These are phyloP conservation scores for Phoenix dactylifera DNA, from an alignment of 176 grass and related monocot species.

Conservation along the genomic window DNA sequence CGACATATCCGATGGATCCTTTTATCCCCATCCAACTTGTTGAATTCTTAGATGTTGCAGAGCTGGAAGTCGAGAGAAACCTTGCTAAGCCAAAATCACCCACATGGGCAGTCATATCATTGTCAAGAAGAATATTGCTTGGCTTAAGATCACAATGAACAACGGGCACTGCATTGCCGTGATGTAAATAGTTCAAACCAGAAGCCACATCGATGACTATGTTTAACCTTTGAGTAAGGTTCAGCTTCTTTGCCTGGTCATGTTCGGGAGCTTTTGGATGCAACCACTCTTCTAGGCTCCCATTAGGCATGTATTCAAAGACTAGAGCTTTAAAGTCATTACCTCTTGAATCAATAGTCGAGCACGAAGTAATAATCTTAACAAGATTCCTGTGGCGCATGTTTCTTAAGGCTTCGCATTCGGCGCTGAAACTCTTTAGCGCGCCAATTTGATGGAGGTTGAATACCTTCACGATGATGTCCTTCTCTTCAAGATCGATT, in stretches of 20 bases:
- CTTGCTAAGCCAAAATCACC: too few species aligned
- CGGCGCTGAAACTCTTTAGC: constrained; percentile 37
- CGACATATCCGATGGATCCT: too few species aligned
- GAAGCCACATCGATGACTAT: too few species aligned
- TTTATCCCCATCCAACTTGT: too few species aligned
- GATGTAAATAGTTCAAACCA: constrained; percentile 46
- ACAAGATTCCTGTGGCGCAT: constrained; percentile 40
- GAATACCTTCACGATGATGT: constrained; percentile 48
- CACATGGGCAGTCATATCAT: too few species aligned
- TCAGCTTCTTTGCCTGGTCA: background rate
- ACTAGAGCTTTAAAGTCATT: constrained; percentile 55
- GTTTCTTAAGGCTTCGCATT: constrained; percentile 44
- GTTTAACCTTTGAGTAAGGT: constrained; percentile 14
- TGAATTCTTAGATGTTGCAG: too few species aligned
- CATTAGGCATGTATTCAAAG: constrained; percentile 38
- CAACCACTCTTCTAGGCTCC: constrained; percentile 56
- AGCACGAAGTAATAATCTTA: constrained; percentile 43
- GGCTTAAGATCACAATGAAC: constrained; percentile 24
- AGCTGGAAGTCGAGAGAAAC: too few species aligned
- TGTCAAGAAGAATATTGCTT: too few species aligned
- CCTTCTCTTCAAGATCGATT: background rate
- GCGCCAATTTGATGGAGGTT: constrained; percentile 20
- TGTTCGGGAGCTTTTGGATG: constrained; percentile 16
- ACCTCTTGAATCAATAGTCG: constrained; percentile 22
- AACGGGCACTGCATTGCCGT: constrained; percentile 9